These are phyloP conservation scores for Lipomyces yamadae DNA, from an alignment of 805 yeast genomes.

Conservation along the genomic window DNA sequence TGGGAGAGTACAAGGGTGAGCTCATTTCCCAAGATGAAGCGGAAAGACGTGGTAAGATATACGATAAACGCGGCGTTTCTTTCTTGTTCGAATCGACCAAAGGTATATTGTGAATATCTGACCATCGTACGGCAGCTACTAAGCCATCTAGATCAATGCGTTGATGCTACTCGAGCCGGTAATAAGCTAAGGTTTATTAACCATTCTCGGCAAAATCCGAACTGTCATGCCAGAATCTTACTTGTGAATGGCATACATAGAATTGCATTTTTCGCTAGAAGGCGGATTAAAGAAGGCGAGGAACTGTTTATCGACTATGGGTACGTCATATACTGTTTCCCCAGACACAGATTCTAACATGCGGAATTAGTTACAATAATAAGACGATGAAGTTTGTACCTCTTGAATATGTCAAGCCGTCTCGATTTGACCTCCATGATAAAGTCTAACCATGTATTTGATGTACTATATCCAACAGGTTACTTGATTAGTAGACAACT, in stretches of 20 bases:
- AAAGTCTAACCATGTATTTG: not conserved
- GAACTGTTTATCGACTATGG: conserved; percentile 36
- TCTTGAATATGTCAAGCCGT: conserved; percentile 13
- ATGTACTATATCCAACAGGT: not conserved
- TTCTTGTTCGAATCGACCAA: conserved; percentile 33
- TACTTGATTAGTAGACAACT: not conserved
- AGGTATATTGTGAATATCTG: conserved; percentile 11
- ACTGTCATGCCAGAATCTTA: conserved; percentile 32
- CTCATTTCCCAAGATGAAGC: conserved; percentile 36
- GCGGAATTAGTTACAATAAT: conserved; percentile 24
- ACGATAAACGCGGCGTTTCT: conserved; percentile 36
- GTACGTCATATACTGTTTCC: conserved; percentile 6
- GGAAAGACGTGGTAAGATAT: conserved; percentile 36
- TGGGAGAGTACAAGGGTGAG: conserved; percentile 36
- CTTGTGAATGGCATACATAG: conserved; percentile 35
- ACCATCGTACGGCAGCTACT: not conserved
- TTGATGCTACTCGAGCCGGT: conserved; percentile 35
- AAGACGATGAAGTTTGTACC: conserved; percentile 37
- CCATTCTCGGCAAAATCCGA: conserved; percentile 35
- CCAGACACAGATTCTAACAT: not conserved
- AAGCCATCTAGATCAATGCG: conserved; percentile 29
- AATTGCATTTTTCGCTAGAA: conserved; percentile 31
- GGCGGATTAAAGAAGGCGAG: conserved; percentile 34
- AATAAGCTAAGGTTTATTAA: conserved; percentile 34
- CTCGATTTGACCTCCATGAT: not conserved